phyloP scores from a whole-genome alignment of 1,284 basidiomycete genomes.

The Mixia osmundae region DNA sequence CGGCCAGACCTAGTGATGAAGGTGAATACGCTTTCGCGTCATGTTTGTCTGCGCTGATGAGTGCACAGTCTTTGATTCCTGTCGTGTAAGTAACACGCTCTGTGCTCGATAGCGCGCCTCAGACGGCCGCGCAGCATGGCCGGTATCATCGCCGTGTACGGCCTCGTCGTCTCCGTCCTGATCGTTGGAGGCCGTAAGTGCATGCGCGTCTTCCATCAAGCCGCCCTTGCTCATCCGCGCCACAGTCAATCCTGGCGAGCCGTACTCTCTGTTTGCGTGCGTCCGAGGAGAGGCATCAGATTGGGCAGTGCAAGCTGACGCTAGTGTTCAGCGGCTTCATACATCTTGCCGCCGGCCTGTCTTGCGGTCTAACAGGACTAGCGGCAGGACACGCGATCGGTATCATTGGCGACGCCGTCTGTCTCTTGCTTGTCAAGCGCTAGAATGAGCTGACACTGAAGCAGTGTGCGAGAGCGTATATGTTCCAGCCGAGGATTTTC shows the following conservation, averaged over 20 bases:
- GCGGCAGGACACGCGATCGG: slow-evolving; percentile 98
- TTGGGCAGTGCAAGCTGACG: neutral
- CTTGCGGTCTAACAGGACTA: slow-evolving; percentile 74
- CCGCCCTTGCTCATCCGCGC: slow-evolving; percentile 2
- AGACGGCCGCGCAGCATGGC: slow-evolving; percentile 72
- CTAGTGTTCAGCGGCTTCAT: slow-evolving; percentile 39
- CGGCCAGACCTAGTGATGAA: slow-evolving; percentile 97
- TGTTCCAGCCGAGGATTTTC: slow-evolving; percentile 76
- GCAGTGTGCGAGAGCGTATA: slow-evolving; percentile 56
- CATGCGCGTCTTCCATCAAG: slow-evolving; percentile 1
- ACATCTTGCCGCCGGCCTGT: slow-evolving; percentile 78
- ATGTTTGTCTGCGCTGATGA: slow-evolving; percentile 1
- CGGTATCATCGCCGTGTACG: slow-evolving; percentile 90
- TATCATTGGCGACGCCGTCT: slow-evolving; percentile 73
- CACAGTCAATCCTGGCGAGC: slow-evolving; percentile 37
- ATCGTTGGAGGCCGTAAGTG: slow-evolving; percentile 51
- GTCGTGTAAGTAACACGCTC: slow-evolving; percentile 33
- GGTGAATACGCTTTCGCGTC: slow-evolving; percentile 27
- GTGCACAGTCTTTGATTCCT: slow-evolving; percentile 55
- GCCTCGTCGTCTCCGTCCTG: slow-evolving; percentile 69
- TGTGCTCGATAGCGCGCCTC: too few species aligned
- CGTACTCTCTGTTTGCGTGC: slow-evolving; percentile 40
- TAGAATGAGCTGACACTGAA: neutral
- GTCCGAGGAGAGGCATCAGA: neutral
- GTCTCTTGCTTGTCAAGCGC: slow-evolving; percentile 17